Evolutionary conservation across 2,329 filamentous ascomycete species (phyloP), one percentile per base, ranked within the genome.

Genomic region (Pyrenochaeta sp.): DNA sequence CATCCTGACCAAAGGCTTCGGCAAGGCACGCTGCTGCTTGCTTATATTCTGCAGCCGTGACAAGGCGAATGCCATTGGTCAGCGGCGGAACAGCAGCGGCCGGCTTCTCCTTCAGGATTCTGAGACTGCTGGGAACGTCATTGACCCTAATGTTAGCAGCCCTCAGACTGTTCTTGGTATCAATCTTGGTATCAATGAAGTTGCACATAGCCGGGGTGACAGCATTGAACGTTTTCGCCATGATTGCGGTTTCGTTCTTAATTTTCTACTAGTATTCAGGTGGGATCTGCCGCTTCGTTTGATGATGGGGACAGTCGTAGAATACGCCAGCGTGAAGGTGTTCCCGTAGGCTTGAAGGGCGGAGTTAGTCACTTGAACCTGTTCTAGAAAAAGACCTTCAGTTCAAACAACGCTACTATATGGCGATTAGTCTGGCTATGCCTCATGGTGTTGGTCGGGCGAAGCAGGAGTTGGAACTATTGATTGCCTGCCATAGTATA

Each of bases 1-100:
- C 82, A 69, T 94, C 89, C 48, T 84, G 77, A 44, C 82, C 85
- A 74, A 95, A 94, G 52, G 89, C 86, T 67, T 90, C 84, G 32
- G 89, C 86, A 56, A 95, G 81, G 61, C 86, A 85, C 23, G 81
- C 75, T 18, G 85, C 88, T 21, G 88, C 89, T 66, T 84, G 81
- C 65, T 85, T 84, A 75, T 84, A 87, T 73, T 92, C 88, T 44
- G 79, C 74, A 63, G 86, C 80, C 51, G 76, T 75, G 53, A 92
- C 75, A 47, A 81, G 69, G 51, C 88, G 87, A 58, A 90, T 80
- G 55, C 79, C 75, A 48, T 79, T 77, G 36, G 59, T 53, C 7
- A 56, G 44, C 15, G 53, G 54, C 45, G 67, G 65, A 43, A 63
- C 43, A 29, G 35, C 23, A 41, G 43, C 42, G 44, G 49, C 19